Evolutionary conservation across 179 eudicot genomes (phyloP).

Genomic region (Spinacia oleracea): DNA sequence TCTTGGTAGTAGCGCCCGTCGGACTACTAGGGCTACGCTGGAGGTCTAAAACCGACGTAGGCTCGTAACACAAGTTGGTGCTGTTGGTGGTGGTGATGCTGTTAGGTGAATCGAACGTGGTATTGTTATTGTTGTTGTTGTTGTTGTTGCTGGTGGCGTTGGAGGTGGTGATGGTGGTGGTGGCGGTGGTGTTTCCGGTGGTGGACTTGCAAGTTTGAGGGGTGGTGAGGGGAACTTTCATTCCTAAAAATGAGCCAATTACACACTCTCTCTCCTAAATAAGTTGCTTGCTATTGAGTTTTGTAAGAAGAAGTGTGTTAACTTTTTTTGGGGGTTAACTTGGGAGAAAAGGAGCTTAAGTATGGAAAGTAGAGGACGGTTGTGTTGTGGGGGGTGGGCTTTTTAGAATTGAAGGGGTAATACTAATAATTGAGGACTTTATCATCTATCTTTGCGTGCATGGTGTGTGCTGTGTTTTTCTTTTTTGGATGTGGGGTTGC

Average conservation of each 20-base stretch:
- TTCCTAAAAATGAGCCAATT: constrained; percentile 34
- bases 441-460: constrained; percentile 39
- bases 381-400: constrained; percentile 21
- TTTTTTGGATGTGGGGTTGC: not conserved
- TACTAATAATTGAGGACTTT: constrained; percentile 38
- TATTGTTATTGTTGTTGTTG: constrained; percentile 5
- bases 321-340: constrained; percentile 8
- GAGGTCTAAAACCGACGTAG: constrained; percentile 82
- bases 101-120: constrained; percentile 14
- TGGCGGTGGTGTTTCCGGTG: constrained; percentile 25
- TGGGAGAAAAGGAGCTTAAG: constrained; percentile 16
- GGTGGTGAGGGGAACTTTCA: constrained; percentile 72
- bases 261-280: not conserved
- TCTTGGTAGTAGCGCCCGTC: constrained; percentile 9
- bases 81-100: not conserved
- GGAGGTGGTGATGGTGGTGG: constrained; percentile 13
- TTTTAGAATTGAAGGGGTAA: constrained; percentile 20
- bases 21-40: constrained; percentile 65
- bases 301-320: not conserved
- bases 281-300: constrained; percentile 3
- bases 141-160: no score
- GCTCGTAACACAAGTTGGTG: constrained; percentile 52
- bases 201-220: constrained; percentile 34
- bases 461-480: constrained; percentile 21
- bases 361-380: constrained; percentile 23